These are phyloP conservation scores for Atractiella rhizophila DNA, from an alignment of 768 basidiomycete genomes.

Conservation along the genomic window DNA sequence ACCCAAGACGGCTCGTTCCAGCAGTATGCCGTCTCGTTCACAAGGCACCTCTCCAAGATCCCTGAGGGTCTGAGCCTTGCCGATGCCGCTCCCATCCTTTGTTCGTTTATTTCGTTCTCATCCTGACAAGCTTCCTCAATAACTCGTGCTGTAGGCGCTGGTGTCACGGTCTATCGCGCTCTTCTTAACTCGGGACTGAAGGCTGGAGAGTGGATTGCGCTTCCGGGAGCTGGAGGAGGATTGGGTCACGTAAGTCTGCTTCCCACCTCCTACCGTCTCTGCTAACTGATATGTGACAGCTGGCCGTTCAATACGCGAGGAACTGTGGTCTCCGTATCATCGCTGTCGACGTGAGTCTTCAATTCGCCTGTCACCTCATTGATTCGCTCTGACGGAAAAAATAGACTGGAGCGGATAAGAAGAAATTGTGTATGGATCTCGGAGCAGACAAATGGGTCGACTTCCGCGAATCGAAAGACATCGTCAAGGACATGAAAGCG, in stretches of 20 bases:
- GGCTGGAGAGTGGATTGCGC: constrained; percentile 47
- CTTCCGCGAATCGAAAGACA: constrained; percentile 40
- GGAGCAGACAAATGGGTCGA: constrained; percentile 30
- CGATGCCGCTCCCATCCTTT: constrained; percentile 45
- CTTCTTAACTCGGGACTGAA: constrained; percentile 42
- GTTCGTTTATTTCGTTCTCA: constrained; percentile 24
- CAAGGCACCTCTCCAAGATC: constrained; percentile 50
- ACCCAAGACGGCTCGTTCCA: constrained; percentile 32
- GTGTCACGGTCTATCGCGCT: constrained; percentile 64
- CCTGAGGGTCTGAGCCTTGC: constrained; percentile 34
- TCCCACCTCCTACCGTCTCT: constrained; percentile 22
- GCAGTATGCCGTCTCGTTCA: constrained; percentile 29
- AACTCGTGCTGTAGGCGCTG: constrained; percentile 10
- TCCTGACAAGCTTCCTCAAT: constrained; percentile 3
- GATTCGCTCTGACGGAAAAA: too few relatives aligned
- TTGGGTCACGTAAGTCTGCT: constrained; percentile 36
- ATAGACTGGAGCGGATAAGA: constrained; percentile 44
- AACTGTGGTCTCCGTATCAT: constrained; percentile 54
- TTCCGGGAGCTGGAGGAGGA: constrained; percentile 23
- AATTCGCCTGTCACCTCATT: too few relatives aligned
- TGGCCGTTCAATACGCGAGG: constrained; percentile 58
- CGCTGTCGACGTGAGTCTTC: constrained; percentile 59
- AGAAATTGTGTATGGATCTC: constrained; percentile 20
- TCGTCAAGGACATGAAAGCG: constrained; percentile 38
- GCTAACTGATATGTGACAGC: constrained; percentile 11